Evolutionary conservation across 371 early-diverging fungal genomes (phyloP).

Genomic region (Blakeslea trispora): DNA sequence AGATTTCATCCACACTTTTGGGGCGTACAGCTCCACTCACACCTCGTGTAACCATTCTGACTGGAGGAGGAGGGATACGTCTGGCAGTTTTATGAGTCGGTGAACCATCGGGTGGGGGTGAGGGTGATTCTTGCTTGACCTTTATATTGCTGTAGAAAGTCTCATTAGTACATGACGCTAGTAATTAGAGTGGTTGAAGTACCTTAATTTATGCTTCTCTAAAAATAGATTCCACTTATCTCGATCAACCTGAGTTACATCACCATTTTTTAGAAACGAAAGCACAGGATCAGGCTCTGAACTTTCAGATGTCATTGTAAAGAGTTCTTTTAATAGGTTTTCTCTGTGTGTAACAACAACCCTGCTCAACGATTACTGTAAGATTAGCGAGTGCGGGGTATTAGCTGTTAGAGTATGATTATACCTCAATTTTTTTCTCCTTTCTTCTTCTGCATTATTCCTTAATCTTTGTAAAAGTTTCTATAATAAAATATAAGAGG

Average conservation of each 20-base stretch:
- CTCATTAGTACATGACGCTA: neutral
- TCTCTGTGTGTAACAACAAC: constrained; percentile 34
- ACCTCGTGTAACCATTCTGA: constrained; percentile 73
- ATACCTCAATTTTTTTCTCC: constrained; percentile 37
- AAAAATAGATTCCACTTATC: constrained; percentile 41
- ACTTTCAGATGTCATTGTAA: constrained; percentile 32
- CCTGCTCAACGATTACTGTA: constrained; percentile 19
- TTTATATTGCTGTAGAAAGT: constrained; percentile 2
- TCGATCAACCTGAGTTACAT: constrained; percentile 32
- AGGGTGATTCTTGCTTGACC: constrained; percentile 14
- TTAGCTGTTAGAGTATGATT: neutral
- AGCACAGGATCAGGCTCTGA: constrained; percentile 23
- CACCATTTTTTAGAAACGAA: constrained; percentile 36
- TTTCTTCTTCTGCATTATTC: constrained; percentile 33
- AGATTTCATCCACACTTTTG: constrained; percentile 61
- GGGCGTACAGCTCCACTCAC: constrained; percentile 68
- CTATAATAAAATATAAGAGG: neutral
- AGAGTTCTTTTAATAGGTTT: constrained; percentile 37
- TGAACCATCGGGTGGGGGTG: constrained; percentile 3
- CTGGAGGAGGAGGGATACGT: constrained; percentile 62
- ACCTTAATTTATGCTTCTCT: constrained; percentile 38
- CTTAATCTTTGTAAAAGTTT: constrained; percentile 32
- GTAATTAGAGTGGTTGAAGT: neutral
- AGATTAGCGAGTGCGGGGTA: neutral
- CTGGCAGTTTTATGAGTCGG: constrained; percentile 16